Conservation (phyloP, 2,329 filamentous ascomycete species). For the Teratosphaeria epicoccoides region DNA sequence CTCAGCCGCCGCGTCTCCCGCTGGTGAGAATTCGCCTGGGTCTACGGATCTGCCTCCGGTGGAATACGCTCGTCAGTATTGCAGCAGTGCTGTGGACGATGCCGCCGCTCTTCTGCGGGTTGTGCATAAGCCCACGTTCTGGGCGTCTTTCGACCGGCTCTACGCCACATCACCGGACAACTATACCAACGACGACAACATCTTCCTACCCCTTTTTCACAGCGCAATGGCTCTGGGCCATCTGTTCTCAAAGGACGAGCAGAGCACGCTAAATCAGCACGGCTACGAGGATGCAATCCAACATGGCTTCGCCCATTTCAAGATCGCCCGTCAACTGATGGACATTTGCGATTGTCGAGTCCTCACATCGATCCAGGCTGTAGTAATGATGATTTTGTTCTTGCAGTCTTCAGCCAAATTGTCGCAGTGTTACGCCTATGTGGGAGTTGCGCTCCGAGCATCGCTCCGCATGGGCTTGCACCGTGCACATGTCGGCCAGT, state of each 20-base stretch:
- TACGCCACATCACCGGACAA: conserved; percentile 54
- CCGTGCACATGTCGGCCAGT: conserved; percentile 36
- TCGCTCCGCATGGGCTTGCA: conserved; percentile 42
- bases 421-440: conserved; percentile 43
- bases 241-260: conserved; percentile 34
- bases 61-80: conserved; percentile 46
- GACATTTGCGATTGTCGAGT: conserved; percentile 45
- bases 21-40: conserved; percentile 41
- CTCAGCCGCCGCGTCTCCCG: conserved; percentile 50
- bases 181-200: conserved; percentile 36
- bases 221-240: conserved; percentile 38
- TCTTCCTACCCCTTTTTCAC: conserved; percentile 39
- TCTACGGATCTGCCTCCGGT: conserved; percentile 57
- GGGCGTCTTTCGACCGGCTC: conserved; percentile 62
- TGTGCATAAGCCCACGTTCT: conserved; percentile 73
- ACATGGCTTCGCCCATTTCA: conserved; percentile 42
- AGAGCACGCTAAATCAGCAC: conserved; percentile 25
- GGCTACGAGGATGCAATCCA: conserved; percentile 38
- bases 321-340: conserved; percentile 37
- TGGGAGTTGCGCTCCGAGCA: conserved; percentile 41
- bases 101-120: conserved; percentile 57
- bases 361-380: conserved; percentile 39
- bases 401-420: conserved; percentile 43
- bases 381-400: conserved; percentile 45
- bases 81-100: conserved; percentile 51